These are phyloP conservation scores for Aspergillus ochraceus DNA, from an alignment of 2,329 filamentous ascomycete species.

Conservation along the genomic window DNA sequence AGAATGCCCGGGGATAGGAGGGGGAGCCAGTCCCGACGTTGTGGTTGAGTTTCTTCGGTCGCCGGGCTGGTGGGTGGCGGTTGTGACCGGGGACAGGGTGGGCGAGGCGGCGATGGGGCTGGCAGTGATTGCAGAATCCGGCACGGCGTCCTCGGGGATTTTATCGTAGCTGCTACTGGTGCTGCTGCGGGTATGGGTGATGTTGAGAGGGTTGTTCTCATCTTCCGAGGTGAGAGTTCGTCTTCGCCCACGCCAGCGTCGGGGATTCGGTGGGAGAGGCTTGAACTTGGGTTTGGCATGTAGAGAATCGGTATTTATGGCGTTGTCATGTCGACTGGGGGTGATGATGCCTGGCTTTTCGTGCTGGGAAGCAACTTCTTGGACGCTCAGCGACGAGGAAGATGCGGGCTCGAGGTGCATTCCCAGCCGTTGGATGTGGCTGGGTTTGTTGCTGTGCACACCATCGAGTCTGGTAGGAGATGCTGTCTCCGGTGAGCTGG, in stretches of 20 bases:
- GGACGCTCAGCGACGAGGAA: conserved; percentile 73
- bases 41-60: conserved; percentile 26
- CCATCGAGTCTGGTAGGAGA: conserved; percentile 30
- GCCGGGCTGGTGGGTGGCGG: conserved; percentile 8
- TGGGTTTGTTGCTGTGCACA: conserved; percentile 16
- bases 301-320: conserved; percentile 8
- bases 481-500: conserved; percentile 49
- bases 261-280: conserved; percentile 43
- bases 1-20: conserved; percentile 22
- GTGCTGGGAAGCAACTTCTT: conserved; percentile 74
- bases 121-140: not conserved
- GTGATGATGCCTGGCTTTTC: conserved; percentile 83
- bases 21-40: conserved; percentile 24
- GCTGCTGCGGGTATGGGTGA: not conserved
- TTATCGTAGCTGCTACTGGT: conserved; percentile 17
- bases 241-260: conserved; percentile 43
- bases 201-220: conserved; percentile 28
- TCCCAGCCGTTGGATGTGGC: conserved; percentile 50
- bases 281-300: conserved; percentile 35
- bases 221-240: conserved; percentile 25
- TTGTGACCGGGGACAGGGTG: not conserved
- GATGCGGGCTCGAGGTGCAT: conserved; percentile 69
- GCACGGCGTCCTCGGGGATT: conserved; percentile 27
- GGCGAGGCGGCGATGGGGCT: conserved; percentile 4
- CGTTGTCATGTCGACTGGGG: conserved; percentile 60